Evolutionary conservation across 1,139 yeast species (phyloP).

Genomic region (Geotrichum fermentans): DNA sequence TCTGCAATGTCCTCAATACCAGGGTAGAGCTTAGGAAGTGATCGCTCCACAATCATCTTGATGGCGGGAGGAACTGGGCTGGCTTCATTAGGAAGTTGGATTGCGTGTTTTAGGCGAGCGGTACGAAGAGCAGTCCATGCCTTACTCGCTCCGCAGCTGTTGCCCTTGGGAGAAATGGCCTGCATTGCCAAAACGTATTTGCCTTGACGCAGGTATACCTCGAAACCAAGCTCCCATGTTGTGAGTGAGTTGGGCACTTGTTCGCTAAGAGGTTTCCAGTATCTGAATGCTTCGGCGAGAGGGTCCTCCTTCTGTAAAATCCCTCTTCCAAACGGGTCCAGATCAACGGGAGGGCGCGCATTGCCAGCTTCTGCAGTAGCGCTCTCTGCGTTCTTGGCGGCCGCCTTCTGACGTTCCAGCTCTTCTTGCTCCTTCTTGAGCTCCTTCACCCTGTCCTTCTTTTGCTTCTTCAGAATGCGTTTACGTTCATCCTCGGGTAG

Average conservation of each 20-base stretch:
- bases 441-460: slow-evolving; percentile 42
- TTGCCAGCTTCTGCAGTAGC: slow-evolving; percentile 21
- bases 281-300: slow-evolving; percentile 38
- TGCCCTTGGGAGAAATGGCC: slow-evolving; percentile 41
- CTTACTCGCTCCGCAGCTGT: slow-evolving; percentile 30
- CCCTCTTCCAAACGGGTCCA: slow-evolving; percentile 44
- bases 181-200: slow-evolving; percentile 47
- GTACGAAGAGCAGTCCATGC: slow-evolving; percentile 33
- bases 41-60: slow-evolving; percentile 32
- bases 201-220: slow-evolving; percentile 41
- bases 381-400: slow-evolving; percentile 24
- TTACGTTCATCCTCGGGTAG: slow-evolving; percentile 35
- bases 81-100: slow-evolving; percentile 26
- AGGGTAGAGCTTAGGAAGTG: slow-evolving; percentile 32
- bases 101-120: slow-evolving; percentile 27
- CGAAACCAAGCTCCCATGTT: slow-evolving; percentile 44
- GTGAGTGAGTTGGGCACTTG: slow-evolving; percentile 35
- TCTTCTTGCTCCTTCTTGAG: slow-evolving; percentile 31
- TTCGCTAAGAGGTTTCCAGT: slow-evolving; percentile 38
- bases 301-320: slow-evolving; percentile 40
- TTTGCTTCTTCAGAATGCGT: slow-evolving; percentile 36
- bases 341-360: slow-evolving; percentile 33
- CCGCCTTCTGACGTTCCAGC: slow-evolving; percentile 20
- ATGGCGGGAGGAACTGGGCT: slow-evolving; percentile 33
- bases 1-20: slow-evolving; percentile 30